Percentiles rank a stretch among this genome's conserved stretches.
Evolutionary conservation across 163 green algal genomes (phyloP).

Genomic region (Chlorella variabilis): DNA sequence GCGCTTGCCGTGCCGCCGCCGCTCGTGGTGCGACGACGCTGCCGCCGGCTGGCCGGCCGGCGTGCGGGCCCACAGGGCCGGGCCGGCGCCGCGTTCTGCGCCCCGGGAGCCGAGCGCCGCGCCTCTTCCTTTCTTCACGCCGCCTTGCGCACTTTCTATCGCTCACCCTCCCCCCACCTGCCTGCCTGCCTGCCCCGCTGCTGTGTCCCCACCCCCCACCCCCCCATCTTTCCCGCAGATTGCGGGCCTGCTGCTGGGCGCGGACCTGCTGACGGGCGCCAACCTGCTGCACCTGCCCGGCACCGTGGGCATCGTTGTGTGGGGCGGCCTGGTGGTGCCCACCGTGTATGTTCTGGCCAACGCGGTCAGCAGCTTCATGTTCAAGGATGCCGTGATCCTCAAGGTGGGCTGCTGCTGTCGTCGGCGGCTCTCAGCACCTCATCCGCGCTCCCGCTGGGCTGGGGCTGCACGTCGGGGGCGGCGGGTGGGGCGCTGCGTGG

Average conservation of each 20-base stretch:
- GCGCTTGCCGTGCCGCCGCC: constrained; percentile 88
- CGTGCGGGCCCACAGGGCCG: neutral
- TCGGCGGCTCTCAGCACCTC: no score
- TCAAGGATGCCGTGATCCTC: constrained; percentile 88
- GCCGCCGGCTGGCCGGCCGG: neutral
- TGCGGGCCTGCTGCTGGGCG: constrained; percentile 36
- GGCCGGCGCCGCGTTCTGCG: no score
- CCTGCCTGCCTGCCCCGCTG: no score
- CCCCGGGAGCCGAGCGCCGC: no score
- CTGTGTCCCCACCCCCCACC: constrained; percentile 51
- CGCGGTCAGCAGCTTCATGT: constrained; percentile 80
- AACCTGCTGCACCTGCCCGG: constrained; percentile 84
- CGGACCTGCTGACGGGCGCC: constrained; percentile 18
- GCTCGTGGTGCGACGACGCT: constrained; percentile 58
- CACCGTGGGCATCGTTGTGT: constrained; percentile 83
- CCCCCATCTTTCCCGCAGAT: constrained; percentile 81
- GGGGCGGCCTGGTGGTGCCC: constrained; percentile 88
- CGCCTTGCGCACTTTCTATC: no score
- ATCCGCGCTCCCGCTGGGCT: no score
- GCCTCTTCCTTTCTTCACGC: no score
- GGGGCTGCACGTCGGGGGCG: no score
- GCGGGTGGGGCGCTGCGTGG: neutral
- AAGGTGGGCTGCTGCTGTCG: no score
- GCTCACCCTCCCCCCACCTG: no score
- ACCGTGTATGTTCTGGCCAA: constrained; percentile 79